Evolutionary conservation across 1,284 basidiomycete genomes (phyloP), one percentile per base, ranked within the genome.

Genomic region (Ganoderma meredithae): DNA sequence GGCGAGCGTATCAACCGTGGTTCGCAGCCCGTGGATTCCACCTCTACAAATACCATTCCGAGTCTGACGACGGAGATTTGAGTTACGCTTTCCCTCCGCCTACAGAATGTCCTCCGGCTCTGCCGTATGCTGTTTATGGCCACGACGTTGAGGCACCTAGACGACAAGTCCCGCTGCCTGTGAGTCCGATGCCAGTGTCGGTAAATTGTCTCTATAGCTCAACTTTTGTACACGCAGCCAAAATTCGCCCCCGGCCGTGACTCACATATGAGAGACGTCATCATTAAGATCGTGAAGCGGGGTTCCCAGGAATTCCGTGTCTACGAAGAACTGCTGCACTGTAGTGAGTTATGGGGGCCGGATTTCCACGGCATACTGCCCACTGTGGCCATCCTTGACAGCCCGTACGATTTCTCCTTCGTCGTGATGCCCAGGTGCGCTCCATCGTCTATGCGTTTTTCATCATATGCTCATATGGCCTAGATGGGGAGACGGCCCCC

Each of bases 361-460:
- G 33, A 58, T 12, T 58, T 39, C 36, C 56, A 58, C n/a, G 56
- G 56, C n/a, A 17, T 58, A 17, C 55, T 58, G 17, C 33, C 65
- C 0, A 65, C 68, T 2, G 17, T 59, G 13, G 52, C 33, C 4
- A 69, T 69, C 17, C 31, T 69, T 19, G 62, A 63, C 22, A 64
- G 65, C 3, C 65, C 59, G 19, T 31, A 61, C 55, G 22, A 56
- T 2, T 69, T 56, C 27, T 19, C 27, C 15, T 53, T 69, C 56
- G n/a, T 66, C 6, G 59, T 61, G 7, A 70, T 65, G 69, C 69
- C 69, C 0, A 66, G 60, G 68, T 69, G 19, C 5, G 65, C n/a
- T 19, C 36, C 5, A 5, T 39, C n/a, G 6, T 10, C 19, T 9
- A n/a, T 58, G 3, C 17, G 0, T 58, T 9, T 39, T 58, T 5